Evolutionary conservation across 1,139 yeast species (phyloP).

Genomic region (Neolecta irregularis): DNA sequence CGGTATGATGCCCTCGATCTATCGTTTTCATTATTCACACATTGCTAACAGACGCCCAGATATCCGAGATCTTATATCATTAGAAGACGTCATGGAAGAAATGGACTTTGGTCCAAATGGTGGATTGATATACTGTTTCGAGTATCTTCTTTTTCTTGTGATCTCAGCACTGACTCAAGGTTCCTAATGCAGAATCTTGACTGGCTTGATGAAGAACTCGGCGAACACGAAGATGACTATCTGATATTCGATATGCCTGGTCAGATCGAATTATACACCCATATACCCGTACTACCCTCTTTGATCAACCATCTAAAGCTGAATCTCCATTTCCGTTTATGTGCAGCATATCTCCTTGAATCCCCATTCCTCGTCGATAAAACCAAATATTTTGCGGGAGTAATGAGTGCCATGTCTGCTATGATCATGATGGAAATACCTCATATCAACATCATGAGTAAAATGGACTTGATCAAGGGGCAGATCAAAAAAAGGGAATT

Average conservation of each 20-base stretch:
- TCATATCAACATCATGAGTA: slow-evolving; percentile 58
- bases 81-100: slow-evolving; percentile 83
- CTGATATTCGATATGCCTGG: slow-evolving; percentile 88
- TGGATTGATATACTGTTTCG: slow-evolving; percentile 85
- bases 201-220: slow-evolving; percentile 68
- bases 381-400: slow-evolving; percentile 88
- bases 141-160: slow-evolving; percentile 26
- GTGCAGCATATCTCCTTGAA: slow-evolving; percentile 85
- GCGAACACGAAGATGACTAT: slow-evolving; percentile 63
- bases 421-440: slow-evolving; percentile 92
- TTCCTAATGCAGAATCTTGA: slow-evolving; percentile 68
- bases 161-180: slow-evolving; percentile 4
- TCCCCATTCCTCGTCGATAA: slow-evolving; percentile 86
- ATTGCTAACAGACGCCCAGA: slow-evolving; percentile 27
- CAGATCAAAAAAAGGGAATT: slow-evolving; percentile 58
- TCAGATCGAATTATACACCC: slow-evolving; percentile 95
- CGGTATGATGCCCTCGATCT: background rate
- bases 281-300: slow-evolving; percentile 80
- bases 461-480: slow-evolving; percentile 68
- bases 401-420: slow-evolving; percentile 93
- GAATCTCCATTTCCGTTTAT: slow-evolving; percentile 64
- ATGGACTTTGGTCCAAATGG: slow-evolving; percentile 86
- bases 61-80: slow-evolving; percentile 69
- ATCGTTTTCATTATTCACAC: background rate
- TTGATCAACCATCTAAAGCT: slow-evolving; percentile 70